Percentiles rank a stretch among this genome's conserved stretches.
These are phyloP conservation scores for Candida chauliodis DNA, from an alignment of 805 yeast species.

Conservation along the genomic window DNA sequence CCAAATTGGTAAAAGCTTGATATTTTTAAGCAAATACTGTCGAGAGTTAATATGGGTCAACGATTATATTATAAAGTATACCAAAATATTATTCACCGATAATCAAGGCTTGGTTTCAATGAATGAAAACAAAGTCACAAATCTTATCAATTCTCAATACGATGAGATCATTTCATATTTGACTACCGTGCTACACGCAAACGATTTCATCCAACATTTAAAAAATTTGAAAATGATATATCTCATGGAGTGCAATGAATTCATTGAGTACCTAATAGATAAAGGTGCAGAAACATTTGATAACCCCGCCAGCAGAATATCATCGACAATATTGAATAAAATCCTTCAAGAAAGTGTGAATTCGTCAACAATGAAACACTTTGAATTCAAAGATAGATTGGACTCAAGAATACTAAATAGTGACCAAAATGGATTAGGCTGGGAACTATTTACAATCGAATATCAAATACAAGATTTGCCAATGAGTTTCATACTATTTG, in stretches of 20 bases:
- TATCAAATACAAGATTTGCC: constrained; percentile 59
- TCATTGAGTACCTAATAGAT: constrained; percentile 60
- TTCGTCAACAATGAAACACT: constrained; percentile 46
- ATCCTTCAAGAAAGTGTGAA: constrained; percentile 62
- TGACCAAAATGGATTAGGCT: constrained; percentile 66
- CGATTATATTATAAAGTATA: constrained; percentile 34
- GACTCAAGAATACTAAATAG: constrained; percentile 82
- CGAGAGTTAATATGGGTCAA: constrained; percentile 65
- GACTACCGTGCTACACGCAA: constrained; percentile 45
- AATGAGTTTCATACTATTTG: constrained; percentile 42
- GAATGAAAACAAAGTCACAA: constrained; percentile 32
- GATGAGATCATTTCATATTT: constrained; percentile 51
- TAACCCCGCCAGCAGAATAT: constrained; percentile 59
- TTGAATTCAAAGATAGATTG: constrained; percentile 39
- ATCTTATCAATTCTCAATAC: constrained; percentile 40
- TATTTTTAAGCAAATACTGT: constrained; percentile 63
- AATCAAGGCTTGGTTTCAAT: constrained; percentile 32
- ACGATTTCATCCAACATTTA: constrained; percentile 52
- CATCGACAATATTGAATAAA: constrained; percentile 63
- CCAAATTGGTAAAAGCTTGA: constrained; percentile 69
- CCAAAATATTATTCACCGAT: constrained; percentile 25
- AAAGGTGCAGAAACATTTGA: constrained; percentile 52
- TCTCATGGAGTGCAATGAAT: constrained; percentile 76
- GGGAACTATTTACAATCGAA: constrained; percentile 92
- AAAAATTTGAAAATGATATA: constrained; percentile 60